Conservation (phyloP, 2,329 filamentous ascomycete species). For the Cordyceps farinosa region DNA sequence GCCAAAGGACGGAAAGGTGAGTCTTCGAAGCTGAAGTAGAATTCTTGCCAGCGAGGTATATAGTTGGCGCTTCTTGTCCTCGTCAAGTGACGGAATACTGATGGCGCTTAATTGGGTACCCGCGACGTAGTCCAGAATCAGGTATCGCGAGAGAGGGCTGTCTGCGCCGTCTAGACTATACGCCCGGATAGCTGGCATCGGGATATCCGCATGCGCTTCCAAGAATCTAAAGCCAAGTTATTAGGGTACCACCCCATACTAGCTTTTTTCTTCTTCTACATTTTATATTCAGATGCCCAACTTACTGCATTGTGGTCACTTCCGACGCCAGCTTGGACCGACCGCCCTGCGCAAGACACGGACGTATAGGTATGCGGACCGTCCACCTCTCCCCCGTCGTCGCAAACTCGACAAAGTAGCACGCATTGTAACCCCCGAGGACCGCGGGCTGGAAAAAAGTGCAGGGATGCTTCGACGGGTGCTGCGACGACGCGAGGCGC, state of each 20-base stretch:
- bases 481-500: constrained; percentile 20
- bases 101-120: constrained; percentile 15
- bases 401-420: constrained; percentile 23
- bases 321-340: constrained; percentile 20
- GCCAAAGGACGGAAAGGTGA: constrained; percentile 22
- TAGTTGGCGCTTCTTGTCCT: constrained; percentile 4
- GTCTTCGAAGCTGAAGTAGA: constrained; percentile 19
- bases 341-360: constrained; percentile 14
- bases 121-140: constrained; percentile 24
- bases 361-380: constrained; percentile 20
- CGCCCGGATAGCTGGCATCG: constrained; percentile 19
- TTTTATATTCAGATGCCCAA: not conserved
- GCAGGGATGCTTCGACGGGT: constrained; percentile 18
- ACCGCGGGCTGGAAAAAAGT: constrained; percentile 19
- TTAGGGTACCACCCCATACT: no score
- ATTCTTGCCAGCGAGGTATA: constrained; percentile 18
- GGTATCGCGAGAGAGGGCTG: constrained; percentile 17
- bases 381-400: constrained; percentile 19
- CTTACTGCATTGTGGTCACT: constrained; percentile 23
- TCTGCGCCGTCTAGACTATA: constrained; percentile 9
- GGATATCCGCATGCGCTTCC: constrained; percentile 19
- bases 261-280: no score
- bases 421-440: constrained; percentile 23
- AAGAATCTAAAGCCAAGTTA: constrained; percentile 16
- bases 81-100: not conserved